Evolutionary conservation across 805 yeast genomes (phyloP).

Genomic region (Zygosaccharomyces bailii): DNA sequence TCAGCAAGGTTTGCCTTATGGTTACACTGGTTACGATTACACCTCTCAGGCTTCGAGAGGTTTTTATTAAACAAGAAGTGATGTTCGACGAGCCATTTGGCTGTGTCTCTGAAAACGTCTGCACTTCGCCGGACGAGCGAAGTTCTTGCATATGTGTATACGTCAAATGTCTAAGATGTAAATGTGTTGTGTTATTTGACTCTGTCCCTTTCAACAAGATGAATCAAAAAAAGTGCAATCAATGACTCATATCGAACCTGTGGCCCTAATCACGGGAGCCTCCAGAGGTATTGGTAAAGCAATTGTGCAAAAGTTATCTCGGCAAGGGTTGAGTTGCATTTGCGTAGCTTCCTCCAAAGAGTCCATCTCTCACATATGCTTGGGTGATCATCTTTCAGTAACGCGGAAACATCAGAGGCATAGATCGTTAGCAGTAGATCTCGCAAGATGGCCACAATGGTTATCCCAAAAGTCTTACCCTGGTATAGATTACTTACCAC

Average conservation of each 20-base stretch:
- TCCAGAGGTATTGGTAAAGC: slow-evolving; percentile 43
- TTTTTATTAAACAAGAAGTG: slow-evolving; percentile 24
- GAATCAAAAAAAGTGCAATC: neutral
- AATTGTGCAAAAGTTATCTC: slow-evolving; percentile 30
- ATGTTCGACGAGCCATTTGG: neutral
- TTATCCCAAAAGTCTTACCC: slow-evolving; percentile 6
- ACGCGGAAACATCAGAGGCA: slow-evolving; percentile 20
- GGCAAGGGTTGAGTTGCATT: slow-evolving; percentile 28
- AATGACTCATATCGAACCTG: slow-evolving; percentile 17
- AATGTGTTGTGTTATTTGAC: slow-evolving; percentile 11
- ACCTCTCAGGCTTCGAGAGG: slow-evolving; percentile 37
- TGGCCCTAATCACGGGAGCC: slow-evolving; percentile 42
- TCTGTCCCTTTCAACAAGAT: neutral
- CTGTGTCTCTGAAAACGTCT: slow-evolving; percentile 1
- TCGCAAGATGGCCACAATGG: slow-evolving; percentile 33
- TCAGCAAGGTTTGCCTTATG: slow-evolving; percentile 33
- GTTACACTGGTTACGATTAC: slow-evolving; percentile 35
- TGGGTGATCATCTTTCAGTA: slow-evolving; percentile 15
- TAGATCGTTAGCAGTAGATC: slow-evolving; percentile 29
- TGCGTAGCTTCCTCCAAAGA: slow-evolving; percentile 25
- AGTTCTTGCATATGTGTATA: slow-evolving; percentile 23
- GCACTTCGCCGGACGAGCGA: slow-evolving; percentile 8
- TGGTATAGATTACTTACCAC: slow-evolving; percentile 17
- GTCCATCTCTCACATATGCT: slow-evolving; percentile 11
- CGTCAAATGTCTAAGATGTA: slow-evolving; percentile 15